Conservation (phyloP, 805 yeast species). For the Monosporozyma solicola region DNA sequence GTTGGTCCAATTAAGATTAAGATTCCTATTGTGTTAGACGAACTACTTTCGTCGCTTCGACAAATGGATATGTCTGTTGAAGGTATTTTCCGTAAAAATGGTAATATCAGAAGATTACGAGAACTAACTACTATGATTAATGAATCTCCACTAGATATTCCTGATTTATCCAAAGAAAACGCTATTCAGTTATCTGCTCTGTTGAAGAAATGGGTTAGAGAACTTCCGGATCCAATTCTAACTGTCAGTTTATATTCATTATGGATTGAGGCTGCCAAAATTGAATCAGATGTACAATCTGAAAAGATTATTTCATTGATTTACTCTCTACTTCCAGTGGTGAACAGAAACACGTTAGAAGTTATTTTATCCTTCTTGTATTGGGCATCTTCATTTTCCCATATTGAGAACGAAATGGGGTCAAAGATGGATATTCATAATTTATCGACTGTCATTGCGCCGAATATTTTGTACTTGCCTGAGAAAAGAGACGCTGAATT, state of each 20-base stretch:
- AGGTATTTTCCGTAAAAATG: constrained; percentile 93
- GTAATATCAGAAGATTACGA: constrained; percentile 77
- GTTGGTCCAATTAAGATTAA: constrained; percentile 72
- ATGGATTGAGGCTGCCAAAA: constrained; percentile 65
- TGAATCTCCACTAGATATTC: constrained; percentile 57
- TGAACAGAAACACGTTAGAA: constrained; percentile 77
- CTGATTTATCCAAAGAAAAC: constrained; percentile 63
- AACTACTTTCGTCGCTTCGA: constrained; percentile 69
- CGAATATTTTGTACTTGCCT: constrained; percentile 63
- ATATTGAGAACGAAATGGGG: constrained; percentile 79
- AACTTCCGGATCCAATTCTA: constrained; percentile 83
- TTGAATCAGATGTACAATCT: constrained; percentile 40
- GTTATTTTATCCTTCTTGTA: constrained; percentile 76
- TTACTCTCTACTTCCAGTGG: constrained; percentile 73
- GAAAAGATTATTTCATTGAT: constrained; percentile 45
- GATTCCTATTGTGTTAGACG: constrained; percentile 83
- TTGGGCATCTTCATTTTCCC: constrained; percentile 95
- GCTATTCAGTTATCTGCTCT: constrained; percentile 91
- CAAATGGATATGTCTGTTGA: constrained; percentile 93
- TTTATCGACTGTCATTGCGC: constrained; percentile 90
- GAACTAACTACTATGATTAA: constrained; percentile 69
- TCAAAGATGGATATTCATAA: constrained; percentile 96
- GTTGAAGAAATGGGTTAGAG: constrained; percentile 83
- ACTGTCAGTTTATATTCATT: constrained; percentile 66
- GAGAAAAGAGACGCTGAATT: constrained; percentile 11